Evolutionary conservation across 208 protist genomes (phyloP), one percentile per base, ranked within the genome.

Genomic region (Trypanosoma cruzi): DNA sequence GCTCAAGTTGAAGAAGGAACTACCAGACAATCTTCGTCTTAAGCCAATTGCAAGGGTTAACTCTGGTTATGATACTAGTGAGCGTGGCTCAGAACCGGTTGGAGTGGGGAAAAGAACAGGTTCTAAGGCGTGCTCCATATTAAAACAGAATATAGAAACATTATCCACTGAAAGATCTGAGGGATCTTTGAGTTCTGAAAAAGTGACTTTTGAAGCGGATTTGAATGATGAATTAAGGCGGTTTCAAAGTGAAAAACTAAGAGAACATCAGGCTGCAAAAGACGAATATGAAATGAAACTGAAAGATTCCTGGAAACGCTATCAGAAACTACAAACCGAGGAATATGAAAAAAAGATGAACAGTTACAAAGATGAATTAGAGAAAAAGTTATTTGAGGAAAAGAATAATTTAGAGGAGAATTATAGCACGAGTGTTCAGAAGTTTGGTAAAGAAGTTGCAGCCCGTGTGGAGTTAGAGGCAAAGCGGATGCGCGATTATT

Each of bases 1-100:
- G 16, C 36, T 79, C 5, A 82, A 82, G 54, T n/a, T 74, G 6
- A 82, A 73, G 54, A 74, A 74, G 22, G 63, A 75, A 64, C 44
- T 79, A 36, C 61, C 78, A 48, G 63, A 71, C 34, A 69, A 82
- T 29, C 71, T 76, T 57, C 10, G 58, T 55, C 26, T 71, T 46
- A 59, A 67, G 4, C 24, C 52, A 44, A 60, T 79, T 24, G 32
- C 34, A 22, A 28, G 58, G 14, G 31, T 4, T 32, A 59, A 52
- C 37, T 50, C 59, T 24, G 32, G 37, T 50, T 73, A 59, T 20
- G 68, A 67, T 60, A 36, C 37, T n/a, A 62, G 29, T 53, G 49
- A 60, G 28, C 37, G 52, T 44, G 37, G 60, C 28, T 32, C 29
- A 31, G 50, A 37, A 24, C 24, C 32, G 28, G 16, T 37, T 40